Evolutionary conservation across 768 basidiomycete genomes (phyloP).

Genomic region (Hypsizygus marmoreus): DNA sequence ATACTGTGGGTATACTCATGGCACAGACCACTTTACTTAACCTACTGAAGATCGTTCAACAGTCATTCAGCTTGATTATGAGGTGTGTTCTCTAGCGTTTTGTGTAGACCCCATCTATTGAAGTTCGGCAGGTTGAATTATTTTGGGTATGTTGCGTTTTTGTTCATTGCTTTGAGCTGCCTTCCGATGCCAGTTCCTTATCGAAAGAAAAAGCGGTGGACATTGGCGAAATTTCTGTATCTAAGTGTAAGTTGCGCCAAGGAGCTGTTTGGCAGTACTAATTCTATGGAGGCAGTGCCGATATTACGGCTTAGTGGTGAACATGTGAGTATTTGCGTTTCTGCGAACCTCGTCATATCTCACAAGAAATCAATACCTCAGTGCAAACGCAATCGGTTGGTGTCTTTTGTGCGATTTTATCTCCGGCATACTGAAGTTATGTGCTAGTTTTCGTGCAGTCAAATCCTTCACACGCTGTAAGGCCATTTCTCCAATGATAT

Average conservation of each 20-base stretch:
- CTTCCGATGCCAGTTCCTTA: neutral
- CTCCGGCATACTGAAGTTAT: no score
- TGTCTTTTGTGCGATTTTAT: no score
- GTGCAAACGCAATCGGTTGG: no score
- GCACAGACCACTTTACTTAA: slow-evolving; percentile 15
- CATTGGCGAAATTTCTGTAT: slow-evolving; percentile 29
- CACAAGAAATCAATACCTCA: no score
- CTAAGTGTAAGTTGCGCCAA: slow-evolving; percentile 28
- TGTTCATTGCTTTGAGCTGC: neutral
- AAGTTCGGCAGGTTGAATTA: slow-evolving; percentile 23
- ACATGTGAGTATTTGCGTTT: slow-evolving; percentile 19
- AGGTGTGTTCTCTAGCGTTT: no score
- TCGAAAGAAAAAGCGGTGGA: slow-evolving; percentile 28
- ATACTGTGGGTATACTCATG: slow-evolving; percentile 17
- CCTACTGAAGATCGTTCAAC: slow-evolving; percentile 19
- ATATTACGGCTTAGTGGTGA: slow-evolving; percentile 29
- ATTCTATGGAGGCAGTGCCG: slow-evolving; percentile 20
- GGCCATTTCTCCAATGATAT: no score
- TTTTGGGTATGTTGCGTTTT: slow-evolving; percentile 13
- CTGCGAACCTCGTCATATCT: no score
- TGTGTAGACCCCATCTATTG: no score
- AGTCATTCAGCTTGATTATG: no score
- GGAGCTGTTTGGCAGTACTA: neutral
- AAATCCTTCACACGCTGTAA: no score
- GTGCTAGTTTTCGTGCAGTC: no score